These are phyloP conservation scores for Prototheca cutis DNA, from an alignment of 163 green algal species.

Conservation along the genomic window DNA sequence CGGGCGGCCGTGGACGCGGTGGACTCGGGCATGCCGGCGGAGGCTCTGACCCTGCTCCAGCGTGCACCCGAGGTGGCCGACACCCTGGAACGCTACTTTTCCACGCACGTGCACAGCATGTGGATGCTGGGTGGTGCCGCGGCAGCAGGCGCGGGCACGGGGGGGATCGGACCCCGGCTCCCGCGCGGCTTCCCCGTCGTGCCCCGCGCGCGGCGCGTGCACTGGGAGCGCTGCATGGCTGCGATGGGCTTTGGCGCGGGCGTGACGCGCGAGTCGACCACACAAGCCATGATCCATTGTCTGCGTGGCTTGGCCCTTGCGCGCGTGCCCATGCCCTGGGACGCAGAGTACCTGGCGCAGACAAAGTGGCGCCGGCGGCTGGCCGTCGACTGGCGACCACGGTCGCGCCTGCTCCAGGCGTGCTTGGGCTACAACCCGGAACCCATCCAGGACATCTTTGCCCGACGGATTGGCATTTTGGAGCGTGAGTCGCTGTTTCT, in stretches of 20 bases:
- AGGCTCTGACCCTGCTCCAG: constrained; percentile 23
- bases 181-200: constrained; percentile 5
- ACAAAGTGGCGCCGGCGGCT: not conserved
- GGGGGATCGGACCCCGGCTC: too few relatives aligned
- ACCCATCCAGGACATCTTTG: not conserved
- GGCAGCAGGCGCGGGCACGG: too few relatives aligned
- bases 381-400: not conserved
- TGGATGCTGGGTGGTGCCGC: not conserved
- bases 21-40: constrained; percentile 6
- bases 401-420: not conserved
- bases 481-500: not conserved
- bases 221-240: constrained; percentile 36
- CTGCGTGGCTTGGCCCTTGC: constrained; percentile 28
- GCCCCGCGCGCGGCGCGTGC: constrained; percentile 9
- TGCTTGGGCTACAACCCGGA: not conserved
- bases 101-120: not conserved
- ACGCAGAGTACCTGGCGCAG: not conserved
- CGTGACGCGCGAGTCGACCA: constrained; percentile 2
- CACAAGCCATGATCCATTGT: constrained; percentile 15
- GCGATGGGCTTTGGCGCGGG: constrained; percentile 16
- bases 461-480: not conserved
- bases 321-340: constrained; percentile 28
- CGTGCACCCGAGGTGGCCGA: constrained; percentile 9
- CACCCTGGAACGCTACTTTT: constrained; percentile 10
- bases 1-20: constrained; percentile 21